A percentile compares a stretch with the other conserved stretches of the same genome.
These are phyloP conservation scores for Diaporthe citrichinensis DNA, from an alignment of 2,329 filamentous ascomycete species.

Conservation along the genomic window DNA sequence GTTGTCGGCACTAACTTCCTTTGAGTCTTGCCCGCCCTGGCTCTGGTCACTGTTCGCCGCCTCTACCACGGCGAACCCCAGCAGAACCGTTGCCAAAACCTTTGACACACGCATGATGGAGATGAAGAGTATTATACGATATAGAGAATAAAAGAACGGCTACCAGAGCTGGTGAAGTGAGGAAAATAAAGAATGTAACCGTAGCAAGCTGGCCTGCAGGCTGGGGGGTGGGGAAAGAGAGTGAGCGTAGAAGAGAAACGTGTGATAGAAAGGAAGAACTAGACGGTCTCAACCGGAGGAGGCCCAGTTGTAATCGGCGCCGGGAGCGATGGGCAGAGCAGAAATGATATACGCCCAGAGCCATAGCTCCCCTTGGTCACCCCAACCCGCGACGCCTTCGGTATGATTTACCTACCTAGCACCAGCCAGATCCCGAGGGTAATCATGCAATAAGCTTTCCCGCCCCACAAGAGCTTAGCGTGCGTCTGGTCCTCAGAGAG, in stretches of 20 bases:
- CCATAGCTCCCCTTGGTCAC: background rate
- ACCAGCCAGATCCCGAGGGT: constrained; percentile 22
- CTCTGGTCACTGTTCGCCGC: constrained; percentile 41
- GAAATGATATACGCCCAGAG: constrained; percentile 16
- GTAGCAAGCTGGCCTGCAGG: constrained; percentile 39
- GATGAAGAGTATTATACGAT: constrained; percentile 5
- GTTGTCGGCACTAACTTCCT: constrained; percentile 23
- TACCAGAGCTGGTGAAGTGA: constrained; percentile 36
- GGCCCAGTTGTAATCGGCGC: constrained; percentile 23
- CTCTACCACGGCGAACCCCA: constrained; percentile 45
- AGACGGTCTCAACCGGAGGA: background rate
- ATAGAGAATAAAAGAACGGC: constrained; percentile 32
- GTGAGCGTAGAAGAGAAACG: constrained; percentile 13
- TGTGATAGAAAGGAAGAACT: constrained; percentile 32
- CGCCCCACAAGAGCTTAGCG: constrained; percentile 13
- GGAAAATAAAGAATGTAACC: constrained; percentile 18
- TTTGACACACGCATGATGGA: constrained; percentile 46
- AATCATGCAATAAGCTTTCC: constrained; percentile 32
- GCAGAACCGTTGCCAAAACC: constrained; percentile 44
- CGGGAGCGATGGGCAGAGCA: constrained; percentile 24
- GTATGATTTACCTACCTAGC: constrained; percentile 31
- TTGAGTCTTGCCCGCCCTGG: constrained; percentile 19
- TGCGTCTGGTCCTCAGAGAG: background rate
- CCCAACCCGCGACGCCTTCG: constrained; percentile 24
- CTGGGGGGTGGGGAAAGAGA: constrained; percentile 11